These are phyloP conservation scores for Pichia norvegensis DNA, from an alignment of 1,139 yeast genomes.

Conservation along the genomic window DNA sequence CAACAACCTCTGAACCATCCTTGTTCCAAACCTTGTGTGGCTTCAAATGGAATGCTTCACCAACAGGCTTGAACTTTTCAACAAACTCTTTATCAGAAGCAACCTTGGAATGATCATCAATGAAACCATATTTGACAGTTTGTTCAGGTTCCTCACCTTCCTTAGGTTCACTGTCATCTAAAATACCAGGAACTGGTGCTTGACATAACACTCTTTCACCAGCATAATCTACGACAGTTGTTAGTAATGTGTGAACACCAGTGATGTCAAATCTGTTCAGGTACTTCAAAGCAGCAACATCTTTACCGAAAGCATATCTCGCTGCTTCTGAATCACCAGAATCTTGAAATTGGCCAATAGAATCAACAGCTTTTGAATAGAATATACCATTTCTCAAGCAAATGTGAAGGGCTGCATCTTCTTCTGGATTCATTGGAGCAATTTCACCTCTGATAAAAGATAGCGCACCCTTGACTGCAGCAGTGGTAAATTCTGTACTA, in stretches of 20 bases:
- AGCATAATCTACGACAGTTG: conserved; percentile 79
- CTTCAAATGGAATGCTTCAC: conserved; percentile 73
- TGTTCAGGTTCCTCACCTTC: conserved; percentile 30
- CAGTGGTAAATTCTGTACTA: conserved; percentile 68
- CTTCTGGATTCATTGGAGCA: conserved; percentile 73
- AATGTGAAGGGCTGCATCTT: conserved; percentile 52
- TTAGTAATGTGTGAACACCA: conserved; percentile 64
- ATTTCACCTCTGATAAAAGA: conserved; percentile 68
- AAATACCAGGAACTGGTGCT: conserved; percentile 96
- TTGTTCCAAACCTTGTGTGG: conserved; percentile 47
- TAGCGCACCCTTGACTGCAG: conserved; percentile 76
- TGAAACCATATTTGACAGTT: conserved; percentile 65
- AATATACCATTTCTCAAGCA: conserved; percentile 78
- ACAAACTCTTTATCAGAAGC: conserved; percentile 42
- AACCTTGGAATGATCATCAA: conserved; percentile 43
- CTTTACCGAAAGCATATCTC: conserved; percentile 72
- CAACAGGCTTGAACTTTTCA: conserved; percentile 50
- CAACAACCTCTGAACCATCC: conserved; percentile 36
- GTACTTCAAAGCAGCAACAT: conserved; percentile 61
- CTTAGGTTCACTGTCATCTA: conserved; percentile 36
- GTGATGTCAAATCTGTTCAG: conserved; percentile 59
- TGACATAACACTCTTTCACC: conserved; percentile 88
- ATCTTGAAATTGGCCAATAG: conserved; percentile 54
- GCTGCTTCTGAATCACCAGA: conserved; percentile 86
- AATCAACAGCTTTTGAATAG: conserved; percentile 74